phyloP scores from a whole-genome alignment of 352 stramenopile genomes.

The Globisporangium spiculum region DNA sequence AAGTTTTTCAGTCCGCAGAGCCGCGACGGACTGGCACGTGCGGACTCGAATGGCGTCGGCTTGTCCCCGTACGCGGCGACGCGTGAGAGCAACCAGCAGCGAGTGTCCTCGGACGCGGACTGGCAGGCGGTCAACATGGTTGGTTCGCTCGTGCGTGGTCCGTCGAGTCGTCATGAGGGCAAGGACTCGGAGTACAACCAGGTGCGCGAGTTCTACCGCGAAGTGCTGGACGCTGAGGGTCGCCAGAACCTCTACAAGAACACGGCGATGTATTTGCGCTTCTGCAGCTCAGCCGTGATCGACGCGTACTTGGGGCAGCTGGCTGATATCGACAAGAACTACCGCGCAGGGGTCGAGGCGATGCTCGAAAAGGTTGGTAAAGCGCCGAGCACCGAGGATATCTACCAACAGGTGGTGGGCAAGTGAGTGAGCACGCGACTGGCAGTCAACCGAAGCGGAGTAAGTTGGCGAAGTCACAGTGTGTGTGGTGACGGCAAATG shows the following conservation, averaged over 20 bases:
- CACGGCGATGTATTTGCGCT: conserved; percentile 27
- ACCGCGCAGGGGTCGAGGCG: conserved; percentile 21
- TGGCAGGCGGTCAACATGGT: conserved; percentile 24
- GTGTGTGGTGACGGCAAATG: neutral
- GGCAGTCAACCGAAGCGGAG: neutral
- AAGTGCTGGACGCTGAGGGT: neutral
- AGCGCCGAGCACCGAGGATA: conserved; percentile 17
- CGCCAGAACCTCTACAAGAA: conserved; percentile 18
- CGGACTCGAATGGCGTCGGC: conserved; percentile 26
- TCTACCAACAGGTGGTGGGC: conserved; percentile 23
- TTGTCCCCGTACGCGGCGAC: conserved; percentile 7
- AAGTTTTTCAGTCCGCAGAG: conserved; percentile 21
- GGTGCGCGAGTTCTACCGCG: neutral
- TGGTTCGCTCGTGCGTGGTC: conserved; percentile 16
- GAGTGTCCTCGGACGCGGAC: conserved; percentile 17
- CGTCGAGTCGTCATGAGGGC: conserved; percentile 18
- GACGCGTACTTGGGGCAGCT: conserved; percentile 26
- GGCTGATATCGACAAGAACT: conserved; percentile 23
- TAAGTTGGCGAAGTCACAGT: neutral
- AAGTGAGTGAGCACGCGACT: neutral
- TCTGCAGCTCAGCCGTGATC: conserved; percentile 18
- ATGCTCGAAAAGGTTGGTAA: conserved; percentile 11
- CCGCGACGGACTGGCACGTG: conserved; percentile 16
- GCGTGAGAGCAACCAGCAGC: conserved; percentile 17
- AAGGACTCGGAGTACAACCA: conserved; percentile 4